Conservation (phyloP, 108 stramenopile species). For the Discostella stelligeroides region DNA sequence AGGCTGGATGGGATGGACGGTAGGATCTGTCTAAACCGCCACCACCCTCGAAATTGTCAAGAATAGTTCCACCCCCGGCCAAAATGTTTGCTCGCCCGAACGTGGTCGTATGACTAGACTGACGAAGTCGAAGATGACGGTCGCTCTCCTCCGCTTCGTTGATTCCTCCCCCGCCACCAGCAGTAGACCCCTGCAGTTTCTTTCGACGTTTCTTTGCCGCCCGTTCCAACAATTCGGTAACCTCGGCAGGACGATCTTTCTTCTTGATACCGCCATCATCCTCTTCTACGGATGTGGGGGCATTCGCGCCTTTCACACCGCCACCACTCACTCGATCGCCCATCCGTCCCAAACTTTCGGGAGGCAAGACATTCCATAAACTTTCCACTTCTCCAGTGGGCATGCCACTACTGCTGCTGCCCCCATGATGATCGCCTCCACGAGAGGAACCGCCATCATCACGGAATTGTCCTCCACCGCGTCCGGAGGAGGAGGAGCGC, state of each 20-base stretch:
- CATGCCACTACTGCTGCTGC: constrained; percentile 56
- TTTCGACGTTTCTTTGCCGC: constrained; percentile 52
- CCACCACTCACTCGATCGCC: constrained; percentile 68
- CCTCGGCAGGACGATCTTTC: constrained; percentile 57
- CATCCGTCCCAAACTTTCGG: constrained; percentile 72
- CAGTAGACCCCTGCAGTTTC: constrained; percentile 19
- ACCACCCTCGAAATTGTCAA: constrained; percentile 33
- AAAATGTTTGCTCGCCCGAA: constrained; percentile 52
- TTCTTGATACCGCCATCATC: constrained; percentile 27
- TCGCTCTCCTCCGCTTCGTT: neutral
- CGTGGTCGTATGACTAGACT: constrained; percentile 20
- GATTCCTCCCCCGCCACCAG: constrained; percentile 11
- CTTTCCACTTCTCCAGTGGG: constrained; percentile 96
- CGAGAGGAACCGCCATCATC: constrained; percentile 37
- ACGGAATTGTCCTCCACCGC: constrained; percentile 39
- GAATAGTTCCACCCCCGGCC: constrained; percentile 25
- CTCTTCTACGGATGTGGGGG: constrained; percentile 49
- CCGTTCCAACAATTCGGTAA: constrained; percentile 60
- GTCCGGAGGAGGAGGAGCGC: constrained; percentile 47
- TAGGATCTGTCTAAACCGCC: constrained; percentile 66
- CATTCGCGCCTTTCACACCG: constrained; percentile 32
- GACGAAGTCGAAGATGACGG: too few species aligned
- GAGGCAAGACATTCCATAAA: constrained; percentile 67
- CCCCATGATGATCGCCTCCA: constrained; percentile 62
- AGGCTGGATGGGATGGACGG: constrained; percentile 70